Percentiles rank a stretch among this genome's conserved stretches.
These are phyloP conservation scores for Mucor indicus DNA, from an alignment of 371 early-diverging fungal genomes.

Conservation along the genomic window DNA sequence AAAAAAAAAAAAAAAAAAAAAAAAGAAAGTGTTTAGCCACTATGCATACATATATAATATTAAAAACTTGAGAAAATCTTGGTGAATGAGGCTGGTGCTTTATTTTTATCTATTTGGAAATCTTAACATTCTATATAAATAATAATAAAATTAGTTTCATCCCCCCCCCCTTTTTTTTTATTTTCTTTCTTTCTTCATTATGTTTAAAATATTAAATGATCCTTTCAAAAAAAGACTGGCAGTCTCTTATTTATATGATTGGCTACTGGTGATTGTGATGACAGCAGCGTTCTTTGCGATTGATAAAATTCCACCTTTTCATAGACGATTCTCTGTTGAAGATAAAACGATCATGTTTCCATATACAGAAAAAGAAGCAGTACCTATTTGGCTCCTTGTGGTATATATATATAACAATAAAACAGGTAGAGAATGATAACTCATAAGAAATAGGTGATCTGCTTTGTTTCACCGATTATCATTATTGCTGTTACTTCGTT, in stretches of 20 bases:
- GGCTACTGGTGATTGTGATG: conserved; percentile 63
- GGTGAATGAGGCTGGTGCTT: no score
- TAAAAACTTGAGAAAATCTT: no score
- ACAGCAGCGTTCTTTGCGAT: conserved; percentile 53
- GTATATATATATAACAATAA: conserved; percentile 16
- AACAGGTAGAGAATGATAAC: background rate
- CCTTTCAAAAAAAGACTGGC: conserved; percentile 35
- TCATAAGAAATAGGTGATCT: conserved; percentile 26
- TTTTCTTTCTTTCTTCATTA: background rate
- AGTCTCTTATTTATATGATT: conserved; percentile 65
- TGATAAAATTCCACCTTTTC: conserved; percentile 62
- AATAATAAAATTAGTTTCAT: no score
- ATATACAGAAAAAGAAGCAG: conserved; percentile 57
- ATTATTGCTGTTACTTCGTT: conserved; percentile 47
- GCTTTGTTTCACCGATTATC: conserved; percentile 52
- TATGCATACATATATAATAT: no score
- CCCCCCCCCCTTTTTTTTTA: no score
- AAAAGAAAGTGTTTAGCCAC: no score
- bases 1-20: no score
- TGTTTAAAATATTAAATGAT: conserved; percentile 4
- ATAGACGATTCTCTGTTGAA: conserved; percentile 66
- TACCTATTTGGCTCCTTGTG: conserved; percentile 55
- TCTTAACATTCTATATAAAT: background rate
- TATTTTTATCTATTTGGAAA: no score
- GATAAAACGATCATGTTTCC: conserved; percentile 69